Evolutionary conservation across 169 alveolate genomes (phyloP).

Genomic region (Babesia caballi): DNA sequence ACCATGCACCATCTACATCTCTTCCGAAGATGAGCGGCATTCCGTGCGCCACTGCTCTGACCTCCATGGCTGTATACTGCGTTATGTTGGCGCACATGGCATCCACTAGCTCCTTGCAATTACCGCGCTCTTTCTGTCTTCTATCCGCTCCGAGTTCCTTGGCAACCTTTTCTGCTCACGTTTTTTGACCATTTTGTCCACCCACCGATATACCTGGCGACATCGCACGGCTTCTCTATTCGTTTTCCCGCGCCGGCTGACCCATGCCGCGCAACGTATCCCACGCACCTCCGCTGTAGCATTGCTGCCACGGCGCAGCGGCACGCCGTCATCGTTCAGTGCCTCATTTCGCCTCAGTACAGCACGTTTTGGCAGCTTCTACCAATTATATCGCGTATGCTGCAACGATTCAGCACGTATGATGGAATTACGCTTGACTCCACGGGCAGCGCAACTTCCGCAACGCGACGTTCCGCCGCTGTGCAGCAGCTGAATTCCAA

Average conservation of each 20-base stretch:
- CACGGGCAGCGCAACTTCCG: neutral
- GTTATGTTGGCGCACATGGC: conserved; percentile 12
- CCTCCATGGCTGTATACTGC: conserved; percentile 55
- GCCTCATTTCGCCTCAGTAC: neutral
- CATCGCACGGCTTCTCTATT: conserved; percentile 33
- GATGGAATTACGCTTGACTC: neutral
- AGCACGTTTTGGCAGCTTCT: no score
- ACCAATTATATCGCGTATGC: neutral
- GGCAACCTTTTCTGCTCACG: conserved; percentile 13
- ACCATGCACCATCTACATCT: conserved; percentile 26
- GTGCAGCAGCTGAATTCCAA: no score
- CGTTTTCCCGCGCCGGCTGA: neutral
- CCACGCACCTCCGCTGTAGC: conserved; percentile 46
- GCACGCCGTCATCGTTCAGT: neutral
- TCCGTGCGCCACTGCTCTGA: conserved; percentile 56
- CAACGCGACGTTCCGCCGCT: no score
- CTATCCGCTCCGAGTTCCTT: conserved; percentile 9
- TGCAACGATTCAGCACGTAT: neutral
- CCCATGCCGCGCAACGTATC: conserved; percentile 37
- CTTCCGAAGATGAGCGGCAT: conserved; percentile 29
- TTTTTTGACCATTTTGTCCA: neutral
- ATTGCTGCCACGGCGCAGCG: neutral
- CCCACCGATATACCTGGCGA: conserved; percentile 52
- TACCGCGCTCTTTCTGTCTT: neutral
- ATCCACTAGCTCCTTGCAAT: conserved; percentile 23